Percentiles rank a stretch among this genome's conserved stretches.
These are phyloP conservation scores for Monotropa hypopitys DNA, from an alignment of 179 eudicot species.

Conservation along the genomic window DNA sequence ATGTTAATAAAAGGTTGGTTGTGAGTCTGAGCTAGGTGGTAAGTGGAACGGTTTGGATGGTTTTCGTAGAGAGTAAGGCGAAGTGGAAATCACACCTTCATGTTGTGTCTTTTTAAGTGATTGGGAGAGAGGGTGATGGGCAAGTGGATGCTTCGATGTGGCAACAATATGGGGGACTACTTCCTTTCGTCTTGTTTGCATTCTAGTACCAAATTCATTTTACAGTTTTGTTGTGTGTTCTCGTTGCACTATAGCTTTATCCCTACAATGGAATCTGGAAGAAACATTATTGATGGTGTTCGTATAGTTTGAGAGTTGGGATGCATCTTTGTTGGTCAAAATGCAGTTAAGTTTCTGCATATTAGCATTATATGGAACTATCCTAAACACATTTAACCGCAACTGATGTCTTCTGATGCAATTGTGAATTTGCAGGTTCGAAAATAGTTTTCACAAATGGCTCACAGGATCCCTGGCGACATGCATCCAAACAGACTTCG, in stretches of 20 bases:
- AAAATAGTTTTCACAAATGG: slow-evolving; percentile 94
- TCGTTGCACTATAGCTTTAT: not conserved
- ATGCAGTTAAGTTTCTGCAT: not conserved
- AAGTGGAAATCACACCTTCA: not conserved
- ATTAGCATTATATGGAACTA: not conserved
- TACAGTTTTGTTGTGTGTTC: not conserved
- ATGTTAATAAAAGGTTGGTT: not conserved
- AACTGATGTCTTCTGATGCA: slow-evolving; percentile 2
- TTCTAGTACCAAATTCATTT: not conserved
- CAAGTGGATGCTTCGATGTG: not conserved
- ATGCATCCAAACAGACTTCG: slow-evolving; percentile 84
- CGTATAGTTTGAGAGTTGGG: not conserved
- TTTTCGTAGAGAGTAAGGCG: not conserved
- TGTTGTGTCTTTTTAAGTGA: not conserved
- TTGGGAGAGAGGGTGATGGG: not conserved
- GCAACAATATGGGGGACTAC: not conserved
- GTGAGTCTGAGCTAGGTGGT: not conserved
- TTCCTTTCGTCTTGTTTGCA: not conserved
- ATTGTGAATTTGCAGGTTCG: slow-evolving; percentile 46
- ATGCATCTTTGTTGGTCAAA: not conserved
- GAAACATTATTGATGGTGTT: not conserved
- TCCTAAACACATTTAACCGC: not conserved
- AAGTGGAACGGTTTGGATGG: not conserved
- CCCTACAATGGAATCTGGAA: not conserved
- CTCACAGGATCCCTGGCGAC: slow-evolving; percentile 99